phyloP scores from a whole-genome alignment of 2,329 filamentous ascomycete genomes.

The Cryphonectria naterciae region DNA sequence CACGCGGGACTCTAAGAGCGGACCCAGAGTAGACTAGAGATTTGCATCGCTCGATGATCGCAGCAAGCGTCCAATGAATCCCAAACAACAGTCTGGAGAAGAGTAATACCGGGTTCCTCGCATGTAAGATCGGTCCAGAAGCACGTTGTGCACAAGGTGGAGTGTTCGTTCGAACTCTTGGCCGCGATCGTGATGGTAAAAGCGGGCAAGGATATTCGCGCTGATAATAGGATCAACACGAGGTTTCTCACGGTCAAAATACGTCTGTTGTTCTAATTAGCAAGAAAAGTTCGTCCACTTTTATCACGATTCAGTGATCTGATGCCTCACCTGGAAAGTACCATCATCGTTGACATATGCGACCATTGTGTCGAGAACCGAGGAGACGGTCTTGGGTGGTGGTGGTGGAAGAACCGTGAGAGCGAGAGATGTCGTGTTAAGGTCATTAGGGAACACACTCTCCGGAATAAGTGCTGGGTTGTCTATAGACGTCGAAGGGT shows the following conservation, averaged over 20 bases:
- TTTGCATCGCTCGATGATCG: constrained; percentile 32
- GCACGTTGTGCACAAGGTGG: constrained; percentile 32
- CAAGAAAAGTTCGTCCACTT: neutral
- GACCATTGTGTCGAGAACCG: neutral
- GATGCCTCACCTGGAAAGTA: constrained; percentile 1
- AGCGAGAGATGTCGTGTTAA: constrained; percentile 41
- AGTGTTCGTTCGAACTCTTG: constrained; percentile 34
- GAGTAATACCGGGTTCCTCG: constrained; percentile 40
- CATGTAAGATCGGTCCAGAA: constrained; percentile 36
- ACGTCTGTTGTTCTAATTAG: neutral
- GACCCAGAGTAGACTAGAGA: constrained; percentile 33
- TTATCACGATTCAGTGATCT: neutral
- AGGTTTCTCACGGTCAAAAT: neutral
- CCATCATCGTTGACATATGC: neutral
- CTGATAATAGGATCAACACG: neutral
- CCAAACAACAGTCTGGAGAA: constrained; percentile 39
- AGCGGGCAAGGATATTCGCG: constrained; percentile 35
- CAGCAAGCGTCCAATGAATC: constrained; percentile 34
- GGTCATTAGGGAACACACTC: constrained; percentile 38
- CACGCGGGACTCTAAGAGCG: constrained; percentile 33
- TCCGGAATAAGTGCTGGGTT: constrained; percentile 37
- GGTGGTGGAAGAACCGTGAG: constrained; percentile 33
- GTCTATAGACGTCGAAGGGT: constrained; percentile 14
- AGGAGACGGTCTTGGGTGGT: neutral
- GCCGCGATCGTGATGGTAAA: constrained; percentile 37